Evolutionary conservation across 2,329 filamentous ascomycete genomes (phyloP), one percentile per base, ranked within the genome.

Genomic region (Sclerotinia sclerotiorum): DNA sequence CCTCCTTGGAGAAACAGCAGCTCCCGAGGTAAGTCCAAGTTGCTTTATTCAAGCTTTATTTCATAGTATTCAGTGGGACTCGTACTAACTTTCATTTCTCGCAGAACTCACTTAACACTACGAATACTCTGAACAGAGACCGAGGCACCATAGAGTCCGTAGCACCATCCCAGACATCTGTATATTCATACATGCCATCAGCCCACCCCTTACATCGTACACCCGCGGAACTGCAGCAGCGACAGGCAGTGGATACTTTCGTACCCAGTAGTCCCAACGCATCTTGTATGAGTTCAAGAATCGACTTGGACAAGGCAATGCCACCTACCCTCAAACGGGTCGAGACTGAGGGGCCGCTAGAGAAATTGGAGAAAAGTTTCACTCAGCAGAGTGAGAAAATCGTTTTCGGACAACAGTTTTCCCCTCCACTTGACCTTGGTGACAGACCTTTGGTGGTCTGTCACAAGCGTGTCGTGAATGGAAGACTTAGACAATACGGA

Each of bases 331-430:
- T 63, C 5, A 63, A 42, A 15, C 60, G 60, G 11, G 60, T 63
- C 8, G 60, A 63, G 17, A 63, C 29, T 2, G 60, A 63, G 39
- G 60, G 63, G 5, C 63, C 63, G 13, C n/a, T 60, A 8, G 52
- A 49, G 3, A 35, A 24, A 19, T 39, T 66, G 17, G 39, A 66
- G 21, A 56, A 48, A 13, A 58, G 44, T 32, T 21, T 66, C 21
- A 39, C 5, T 3, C 27, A 66, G 3, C 42, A 35, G 3, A 66
- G 63, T 17, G 24, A 46, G 5, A 29, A 66, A 1, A 58, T 66
- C 10, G 13, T 29, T 6, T 32, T 24, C 1, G 63, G 32, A 19
- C 27, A 58, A 24, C 35, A 24, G 11, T 1, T 42, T 24, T n/a
- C 32, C 3, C 32, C n/a, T 19, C 46, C 42, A 0, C 10, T 44